Evolutionary conservation across 1,284 basidiomycete genomes (phyloP).

Genomic region (Cerrena zonata): DNA sequence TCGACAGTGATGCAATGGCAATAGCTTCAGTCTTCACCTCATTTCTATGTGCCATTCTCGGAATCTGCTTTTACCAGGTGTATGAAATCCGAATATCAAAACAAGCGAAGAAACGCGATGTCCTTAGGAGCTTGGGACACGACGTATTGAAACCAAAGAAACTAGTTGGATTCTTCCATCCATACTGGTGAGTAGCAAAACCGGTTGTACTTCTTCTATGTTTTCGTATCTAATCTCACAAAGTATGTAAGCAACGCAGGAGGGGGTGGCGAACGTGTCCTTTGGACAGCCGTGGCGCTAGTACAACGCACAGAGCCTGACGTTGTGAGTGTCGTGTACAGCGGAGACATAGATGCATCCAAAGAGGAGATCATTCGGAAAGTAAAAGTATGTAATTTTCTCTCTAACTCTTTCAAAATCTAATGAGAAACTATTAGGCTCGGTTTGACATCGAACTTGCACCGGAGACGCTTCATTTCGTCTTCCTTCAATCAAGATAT

Average conservation of each 20-base stretch:
- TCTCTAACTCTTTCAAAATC: neutral
- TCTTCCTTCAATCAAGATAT: conserved; percentile 67
- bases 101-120: neutral
- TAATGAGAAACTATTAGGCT: conserved; percentile 49
- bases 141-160: neutral
- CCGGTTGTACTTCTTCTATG: neutral
- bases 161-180: conserved; percentile 88
- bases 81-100: neutral
- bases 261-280: conserved; percentile 91
- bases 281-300: conserved; percentile 86
- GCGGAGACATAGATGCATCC: conserved; percentile 75
- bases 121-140: neutral
- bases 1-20: too few species aligned
- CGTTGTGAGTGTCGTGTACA: conserved; percentile 82
- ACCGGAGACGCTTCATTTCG: conserved; percentile 63
- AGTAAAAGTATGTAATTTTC: conserved; percentile 59
- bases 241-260: conserved; percentile 78
- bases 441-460: conserved; percentile 80
- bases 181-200: conserved; percentile 72
- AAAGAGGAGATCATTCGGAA: conserved; percentile 81
- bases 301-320: conserved; percentile 72
- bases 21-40: neutral
- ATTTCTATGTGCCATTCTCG: neutral
- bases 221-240: conserved; percentile 32
- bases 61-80: neutral